Base-by-base conservation (phyloP, 1,139 yeast species). In the Geotrichum klebahnii region DNA sequence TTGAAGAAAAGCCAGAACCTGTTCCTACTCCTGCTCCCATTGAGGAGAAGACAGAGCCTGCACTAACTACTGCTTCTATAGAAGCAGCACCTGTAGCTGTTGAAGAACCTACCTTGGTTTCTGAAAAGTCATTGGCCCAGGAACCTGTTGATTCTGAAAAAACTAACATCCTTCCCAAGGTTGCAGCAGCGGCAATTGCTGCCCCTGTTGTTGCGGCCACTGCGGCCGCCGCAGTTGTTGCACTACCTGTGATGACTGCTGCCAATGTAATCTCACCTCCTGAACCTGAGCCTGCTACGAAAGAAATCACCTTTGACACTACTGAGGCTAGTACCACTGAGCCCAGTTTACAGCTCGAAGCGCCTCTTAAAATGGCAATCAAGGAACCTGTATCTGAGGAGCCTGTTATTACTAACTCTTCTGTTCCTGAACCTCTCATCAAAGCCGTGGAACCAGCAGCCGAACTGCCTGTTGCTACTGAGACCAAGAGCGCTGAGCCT, bases 61-160 rank as follows among this genome's bases (percentile, higher is more conserved):
- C 14, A 3, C 14, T 12, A 29, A n/a, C n/a, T n/a, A n/a, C n/a
- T n/a, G n/a, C n/a, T n/a, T n/a, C n/a, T n/a, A n/a, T n/a, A n/a
- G n/a, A n/a, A n/a, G n/a, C 10, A 28, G 17, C 12, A 22, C 14
- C 34, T 23, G n/a, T 10, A 17, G 24, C 44, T 44, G 32, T 41
- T 31, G 49, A 31, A 29, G 38, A 34, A 33, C 23, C 51, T 9
- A 19, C 24, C 12, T 17, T 48, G 6, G 37, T 17, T n/a, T 29
- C 16, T 20, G 37, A 24, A 12, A 35, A 19, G 19, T 36, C 47
- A 17, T 33, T 32, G 16, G 53, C 14, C 19, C 37, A 20, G 10
- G 45, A 34, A 29, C 40, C 53, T 35, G 31, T 37, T 40, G 44
- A 40, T 26, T 19, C 40, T 29, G 48, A 29, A n/a, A 48, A 23